These are phyloP conservation scores for Ceriops decandra DNA, from an alignment of 345 rosid genomes.

Conservation along the genomic window DNA sequence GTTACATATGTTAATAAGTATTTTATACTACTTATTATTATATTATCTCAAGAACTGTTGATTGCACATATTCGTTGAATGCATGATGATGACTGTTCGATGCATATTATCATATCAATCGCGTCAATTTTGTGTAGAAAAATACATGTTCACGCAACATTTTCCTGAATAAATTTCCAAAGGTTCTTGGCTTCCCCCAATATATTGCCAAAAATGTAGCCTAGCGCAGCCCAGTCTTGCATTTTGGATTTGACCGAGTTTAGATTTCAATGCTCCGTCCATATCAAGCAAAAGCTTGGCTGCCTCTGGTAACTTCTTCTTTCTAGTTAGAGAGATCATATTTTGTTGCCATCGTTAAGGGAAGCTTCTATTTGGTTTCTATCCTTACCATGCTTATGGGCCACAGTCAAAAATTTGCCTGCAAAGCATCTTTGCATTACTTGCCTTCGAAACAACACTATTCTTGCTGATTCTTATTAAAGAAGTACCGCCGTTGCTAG, in stretches of 20 bases:
- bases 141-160: too few species aligned
- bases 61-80: too few species aligned
- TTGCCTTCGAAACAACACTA: constrained; percentile 21
- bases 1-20: too few species aligned
- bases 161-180: too few species aligned
- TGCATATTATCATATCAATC: too few species aligned
- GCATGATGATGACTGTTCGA: too few species aligned
- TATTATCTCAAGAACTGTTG: too few species aligned
- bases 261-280: neutral
- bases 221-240: neutral
- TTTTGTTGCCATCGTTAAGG: neutral
- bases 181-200: too few species aligned
- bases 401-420: constrained; percentile 23
- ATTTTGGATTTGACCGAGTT: neutral
- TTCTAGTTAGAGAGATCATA: too few species aligned
- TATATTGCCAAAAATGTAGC: too few species aligned
- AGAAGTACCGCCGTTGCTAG: neutral
- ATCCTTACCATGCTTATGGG: neutral
- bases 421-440: constrained; percentile 32
- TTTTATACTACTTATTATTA: too few species aligned
- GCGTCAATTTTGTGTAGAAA: too few species aligned
- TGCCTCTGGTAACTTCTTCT: neutral
- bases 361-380: constrained; percentile 6
- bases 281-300: neutral
- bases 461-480: neutral